Evolutionary conservation across 2,329 filamentous ascomycete genomes (phyloP).

Genomic region (Beauveria rudraprayagi): DNA sequence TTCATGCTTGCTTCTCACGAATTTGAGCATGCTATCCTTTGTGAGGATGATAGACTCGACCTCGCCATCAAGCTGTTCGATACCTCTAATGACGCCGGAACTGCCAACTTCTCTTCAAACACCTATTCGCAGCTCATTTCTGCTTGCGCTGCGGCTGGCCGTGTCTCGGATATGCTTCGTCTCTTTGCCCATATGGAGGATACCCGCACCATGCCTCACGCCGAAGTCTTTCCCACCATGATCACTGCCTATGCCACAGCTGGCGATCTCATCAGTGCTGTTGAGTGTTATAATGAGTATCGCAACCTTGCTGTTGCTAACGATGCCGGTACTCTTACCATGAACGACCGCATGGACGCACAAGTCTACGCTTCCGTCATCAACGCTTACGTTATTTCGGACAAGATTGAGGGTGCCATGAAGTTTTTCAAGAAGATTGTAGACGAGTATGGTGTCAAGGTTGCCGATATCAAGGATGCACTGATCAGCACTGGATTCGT

Average conservation of each 20-base stretch:
- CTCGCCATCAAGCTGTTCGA: constrained; percentile 83
- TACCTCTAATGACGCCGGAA: constrained; percentile 57
- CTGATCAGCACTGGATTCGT: constrained; percentile 71
- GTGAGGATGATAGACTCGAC: constrained; percentile 78
- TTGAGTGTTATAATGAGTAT: constrained; percentile 95
- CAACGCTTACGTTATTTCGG: constrained; percentile 76
- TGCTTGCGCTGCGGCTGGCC: constrained; percentile 75
- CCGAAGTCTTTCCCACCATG: constrained; percentile 83
- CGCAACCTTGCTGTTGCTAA: constrained; percentile 78
- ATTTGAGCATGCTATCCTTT: constrained; percentile 75
- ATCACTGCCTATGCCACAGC: constrained; percentile 83
- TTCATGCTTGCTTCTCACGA: constrained; percentile 88
- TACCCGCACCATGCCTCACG: constrained; percentile 63
- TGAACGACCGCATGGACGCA: constrained; percentile 67
- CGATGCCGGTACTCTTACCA: constrained; percentile 61
- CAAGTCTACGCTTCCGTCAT: constrained; percentile 88
- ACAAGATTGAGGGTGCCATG: constrained; percentile 71
- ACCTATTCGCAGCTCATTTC: constrained; percentile 81
- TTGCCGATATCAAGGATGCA: constrained; percentile 58
- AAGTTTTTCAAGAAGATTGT: constrained; percentile 81
- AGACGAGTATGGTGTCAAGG: constrained; percentile 48
- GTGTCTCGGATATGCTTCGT: constrained; percentile 79
- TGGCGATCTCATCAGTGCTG: constrained; percentile 77
- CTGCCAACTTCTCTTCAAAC: constrained; percentile 64
- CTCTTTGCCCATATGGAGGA: constrained; percentile 89